Conservation (phyloP, 345 rosid genomes). For the Citrus inodora region DNA sequence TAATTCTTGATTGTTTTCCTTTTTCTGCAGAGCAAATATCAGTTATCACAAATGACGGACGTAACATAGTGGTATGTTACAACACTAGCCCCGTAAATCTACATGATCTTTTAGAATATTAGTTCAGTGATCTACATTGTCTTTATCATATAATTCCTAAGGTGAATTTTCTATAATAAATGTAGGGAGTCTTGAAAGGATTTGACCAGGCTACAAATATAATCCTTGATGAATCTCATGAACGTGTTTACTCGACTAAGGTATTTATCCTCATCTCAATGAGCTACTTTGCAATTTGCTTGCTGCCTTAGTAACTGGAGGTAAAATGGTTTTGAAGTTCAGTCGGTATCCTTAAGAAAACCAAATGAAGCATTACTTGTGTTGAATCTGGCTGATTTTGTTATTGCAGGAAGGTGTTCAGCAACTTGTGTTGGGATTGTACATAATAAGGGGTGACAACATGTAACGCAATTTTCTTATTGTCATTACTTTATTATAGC, state of each 20-base stretch:
- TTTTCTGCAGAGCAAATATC: slow-evolving; percentile 61
- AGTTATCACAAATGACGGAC: slow-evolving; percentile 84
- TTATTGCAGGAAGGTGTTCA: slow-evolving; percentile 88
- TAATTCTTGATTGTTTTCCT: neutral
- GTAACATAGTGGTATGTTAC: slow-evolving; percentile 76
- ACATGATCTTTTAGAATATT: neutral
- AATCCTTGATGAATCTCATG: slow-evolving; percentile 89
- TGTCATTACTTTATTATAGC: neutral
- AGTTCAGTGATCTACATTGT: neutral
- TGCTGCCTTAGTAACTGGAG: neutral
- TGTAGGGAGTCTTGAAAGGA: slow-evolving; percentile 73
- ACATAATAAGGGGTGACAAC: slow-evolving; percentile 98
- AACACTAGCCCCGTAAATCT: neutral
- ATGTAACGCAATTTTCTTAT: slow-evolving; percentile 44
- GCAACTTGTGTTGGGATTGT: slow-evolving; percentile 85
- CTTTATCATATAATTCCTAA: neutral
- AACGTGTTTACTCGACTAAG: slow-evolving; percentile 89
- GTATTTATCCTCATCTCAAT: slow-evolving; percentile 21
- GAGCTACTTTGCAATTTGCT: neutral
- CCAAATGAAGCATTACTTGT: neutral
- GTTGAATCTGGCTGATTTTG: neutral
- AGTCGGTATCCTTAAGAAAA: neutral
- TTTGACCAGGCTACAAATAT: slow-evolving; percentile 93
- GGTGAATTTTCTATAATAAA: neutral
- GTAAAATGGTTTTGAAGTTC: neutral